Conservation (phyloP, 108 stramenopile genomes). For the Discostella stelligeroides region DNA sequence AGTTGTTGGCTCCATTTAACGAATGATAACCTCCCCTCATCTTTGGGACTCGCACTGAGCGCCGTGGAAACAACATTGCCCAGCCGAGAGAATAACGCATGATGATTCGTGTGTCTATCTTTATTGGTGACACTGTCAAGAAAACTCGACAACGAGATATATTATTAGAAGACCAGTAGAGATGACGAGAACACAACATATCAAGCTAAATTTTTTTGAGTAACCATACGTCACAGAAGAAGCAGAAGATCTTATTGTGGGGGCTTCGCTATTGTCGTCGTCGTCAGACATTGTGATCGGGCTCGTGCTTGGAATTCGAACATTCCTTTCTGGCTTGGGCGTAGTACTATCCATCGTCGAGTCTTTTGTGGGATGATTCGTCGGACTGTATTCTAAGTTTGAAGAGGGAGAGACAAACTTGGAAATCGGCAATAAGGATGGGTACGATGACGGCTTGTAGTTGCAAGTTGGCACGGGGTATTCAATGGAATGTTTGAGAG, state of each 20-base stretch:
- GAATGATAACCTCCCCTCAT: no score
- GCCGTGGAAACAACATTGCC: no score
- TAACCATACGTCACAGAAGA: neutral
- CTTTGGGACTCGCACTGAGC: no score
- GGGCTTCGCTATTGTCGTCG: neutral
- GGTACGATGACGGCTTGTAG: constrained; percentile 8
- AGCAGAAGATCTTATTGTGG: constrained; percentile 1
- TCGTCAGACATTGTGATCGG: neutral
- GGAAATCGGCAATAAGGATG: neutral
- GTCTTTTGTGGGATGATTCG: neutral
- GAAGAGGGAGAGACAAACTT: neutral
- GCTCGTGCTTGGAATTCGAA: neutral
- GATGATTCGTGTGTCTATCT: no score
- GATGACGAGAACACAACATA: neutral
- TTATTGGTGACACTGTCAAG: neutral
- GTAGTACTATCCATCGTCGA: neutral
- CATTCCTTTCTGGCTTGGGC: neutral
- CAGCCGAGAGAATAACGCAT: no score
- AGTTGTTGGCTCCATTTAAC: no score
- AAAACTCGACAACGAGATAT: no score
- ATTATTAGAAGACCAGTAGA: no score
- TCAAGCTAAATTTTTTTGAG: neutral
- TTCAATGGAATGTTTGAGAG: no score
- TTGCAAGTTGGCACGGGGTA: neutral
- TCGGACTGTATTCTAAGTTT: neutral